Evolutionary conservation across 257 asterid genomes (phyloP).

Genomic region (Hygrophila difformis): DNA sequence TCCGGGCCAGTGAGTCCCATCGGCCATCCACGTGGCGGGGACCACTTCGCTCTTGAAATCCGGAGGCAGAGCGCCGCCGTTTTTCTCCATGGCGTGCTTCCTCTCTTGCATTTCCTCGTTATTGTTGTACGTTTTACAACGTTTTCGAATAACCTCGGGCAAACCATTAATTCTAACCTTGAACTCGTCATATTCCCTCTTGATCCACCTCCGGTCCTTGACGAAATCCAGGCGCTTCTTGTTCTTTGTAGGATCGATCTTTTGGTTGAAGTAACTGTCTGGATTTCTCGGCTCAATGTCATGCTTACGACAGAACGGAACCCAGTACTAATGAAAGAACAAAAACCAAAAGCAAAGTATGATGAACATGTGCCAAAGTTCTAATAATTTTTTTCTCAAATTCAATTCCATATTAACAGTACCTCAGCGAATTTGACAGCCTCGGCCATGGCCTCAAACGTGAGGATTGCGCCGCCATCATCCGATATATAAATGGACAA

Average conservation of each 20-base stretch:
- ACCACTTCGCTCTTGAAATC: constrained; percentile 31
- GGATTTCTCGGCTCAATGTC: constrained; percentile 90
- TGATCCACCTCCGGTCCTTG: constrained; percentile 93
- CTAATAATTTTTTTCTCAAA: too few relatives aligned
- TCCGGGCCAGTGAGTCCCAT: constrained; percentile 99
- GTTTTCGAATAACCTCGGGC: constrained; percentile 60
- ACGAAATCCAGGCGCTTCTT: constrained; percentile 79
- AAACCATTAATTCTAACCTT: constrained; percentile 89
- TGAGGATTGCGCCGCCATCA: constrained; percentile 87
- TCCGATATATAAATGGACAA: constrained; percentile 76
- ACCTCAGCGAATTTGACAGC: constrained; percentile 89
- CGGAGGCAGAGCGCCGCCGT: constrained; percentile 33
- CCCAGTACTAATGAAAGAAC: constrained; percentile 52
- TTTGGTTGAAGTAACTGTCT: constrained; percentile 83
- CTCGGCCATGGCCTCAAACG: constrained; percentile 99
- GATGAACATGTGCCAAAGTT: too few relatives aligned
- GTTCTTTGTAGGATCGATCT: constrained; percentile 73
- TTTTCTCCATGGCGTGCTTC: constrained; percentile 35
- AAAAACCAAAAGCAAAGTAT: background rate
- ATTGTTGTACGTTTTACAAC: constrained; percentile 61
- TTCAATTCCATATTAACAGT: background rate
- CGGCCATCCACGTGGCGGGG: constrained; percentile 96
- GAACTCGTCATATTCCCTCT: constrained; percentile 93
- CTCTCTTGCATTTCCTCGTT: constrained; percentile 46
- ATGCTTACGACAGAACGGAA: constrained; percentile 91